Percentiles rank a stretch among this genome's conserved stretches.
These are phyloP conservation scores for Clitopilus hobsonii DNA, from an alignment of 768 basidiomycete species.

Conservation along the genomic window DNA sequence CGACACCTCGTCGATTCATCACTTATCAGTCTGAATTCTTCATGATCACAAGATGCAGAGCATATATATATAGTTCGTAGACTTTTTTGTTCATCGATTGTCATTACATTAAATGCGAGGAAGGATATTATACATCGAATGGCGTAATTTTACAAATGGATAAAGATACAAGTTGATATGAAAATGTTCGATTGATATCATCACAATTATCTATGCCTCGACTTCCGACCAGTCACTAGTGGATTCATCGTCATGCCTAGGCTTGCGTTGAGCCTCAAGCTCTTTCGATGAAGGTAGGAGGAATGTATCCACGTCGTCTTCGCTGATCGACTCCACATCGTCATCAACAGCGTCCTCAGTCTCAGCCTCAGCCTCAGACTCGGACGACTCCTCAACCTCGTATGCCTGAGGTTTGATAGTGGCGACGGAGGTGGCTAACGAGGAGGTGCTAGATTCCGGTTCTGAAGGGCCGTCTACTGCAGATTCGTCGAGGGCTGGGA, in stretches of 20 bases:
- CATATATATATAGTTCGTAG: no score
- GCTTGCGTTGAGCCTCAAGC: background rate
- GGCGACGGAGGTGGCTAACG: constrained; percentile 14
- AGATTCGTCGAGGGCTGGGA: background rate
- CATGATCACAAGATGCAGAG: no score
- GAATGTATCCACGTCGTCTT: constrained; percentile 18
- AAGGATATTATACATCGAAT: no score
- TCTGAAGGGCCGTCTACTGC: no score
- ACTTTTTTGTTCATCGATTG: no score
- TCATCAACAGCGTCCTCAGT: background rate
- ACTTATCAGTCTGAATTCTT: no score
- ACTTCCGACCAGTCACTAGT: constrained; percentile 40
- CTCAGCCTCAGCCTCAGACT: no score
- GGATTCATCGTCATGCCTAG: constrained; percentile 17
- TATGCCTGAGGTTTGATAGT: constrained; percentile 14
- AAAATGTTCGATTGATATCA: background rate
- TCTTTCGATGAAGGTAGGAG: constrained; percentile 17
- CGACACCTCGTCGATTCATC: no score
- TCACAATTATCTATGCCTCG: constrained; percentile 22
- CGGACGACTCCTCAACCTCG: constrained; percentile 3
- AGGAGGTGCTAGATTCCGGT: constrained; percentile 1
- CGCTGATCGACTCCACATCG: background rate
- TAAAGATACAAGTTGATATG: background rate
- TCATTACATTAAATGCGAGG: no score
- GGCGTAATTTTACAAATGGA: background rate